Evolutionary conservation across 345 rosid species (phyloP).

Genomic region (Citrus cavaleriei): DNA sequence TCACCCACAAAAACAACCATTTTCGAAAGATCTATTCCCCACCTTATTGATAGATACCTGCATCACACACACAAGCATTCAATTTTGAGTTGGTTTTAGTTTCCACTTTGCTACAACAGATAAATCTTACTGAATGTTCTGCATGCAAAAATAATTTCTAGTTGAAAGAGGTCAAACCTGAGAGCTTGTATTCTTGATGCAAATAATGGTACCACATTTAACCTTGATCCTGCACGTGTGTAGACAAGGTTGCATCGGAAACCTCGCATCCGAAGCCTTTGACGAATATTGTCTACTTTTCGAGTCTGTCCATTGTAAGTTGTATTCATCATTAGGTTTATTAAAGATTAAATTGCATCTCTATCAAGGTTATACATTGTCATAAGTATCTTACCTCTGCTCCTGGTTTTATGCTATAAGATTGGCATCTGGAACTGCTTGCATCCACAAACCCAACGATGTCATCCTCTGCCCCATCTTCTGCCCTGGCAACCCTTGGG

Average conservation of each 20-base stretch:
- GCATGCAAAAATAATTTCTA: neutral
- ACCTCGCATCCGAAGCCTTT: conserved; percentile 83
- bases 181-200: conserved; percentile 83
- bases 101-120: neutral
- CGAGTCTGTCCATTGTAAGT: conserved; percentile 44
- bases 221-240: conserved; percentile 58
- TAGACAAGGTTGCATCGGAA: conserved; percentile 69
- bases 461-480: conserved; percentile 50
- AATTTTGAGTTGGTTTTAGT: neutral
- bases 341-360: conserved; percentile 1
- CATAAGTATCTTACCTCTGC: conserved; percentile 43
- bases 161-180: conserved; percentile 41
- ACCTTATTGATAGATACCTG: conserved; percentile 81
- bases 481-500: conserved; percentile 46
- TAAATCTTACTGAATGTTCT: neutral
- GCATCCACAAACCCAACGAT: conserved; percentile 39
- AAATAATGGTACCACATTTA: conserved; percentile 71
- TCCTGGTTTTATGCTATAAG: conserved; percentile 63
- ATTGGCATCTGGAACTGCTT: conserved; percentile 59
- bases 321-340: conserved; percentile 11
- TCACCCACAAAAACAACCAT: conserved; percentile 67
- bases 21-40: conserved; percentile 73
- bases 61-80: conserved; percentile 11
- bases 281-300: conserved; percentile 62
- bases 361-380: neutral